Base-by-base conservation (phyloP, 768 basidiomycete genomes). In the Omphalotus guepiniiformis region DNA sequence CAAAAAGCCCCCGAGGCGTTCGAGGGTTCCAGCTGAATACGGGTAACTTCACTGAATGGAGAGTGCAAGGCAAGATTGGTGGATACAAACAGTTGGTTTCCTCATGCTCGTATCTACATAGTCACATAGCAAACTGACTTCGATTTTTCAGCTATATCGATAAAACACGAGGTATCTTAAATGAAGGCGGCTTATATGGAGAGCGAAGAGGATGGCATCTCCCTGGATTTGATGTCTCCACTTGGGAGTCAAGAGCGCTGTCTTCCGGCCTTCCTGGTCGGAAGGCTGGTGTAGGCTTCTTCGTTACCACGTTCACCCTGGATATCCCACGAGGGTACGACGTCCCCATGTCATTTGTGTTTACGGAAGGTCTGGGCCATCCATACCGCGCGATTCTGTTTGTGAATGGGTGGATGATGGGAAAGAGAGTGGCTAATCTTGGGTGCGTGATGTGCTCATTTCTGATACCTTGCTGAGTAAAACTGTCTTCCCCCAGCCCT, bases 371-470 rank as follows among this genome's bases (percentile, higher is more conserved):
- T 6, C 46, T 51, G 9, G 58, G 58, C 9, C 70, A 75, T 47
- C 66, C 76, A 43, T 79, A 77, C 51, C 72, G 78, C 16, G 76
- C 75, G 15, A 61, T 72, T 18, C 52, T 82, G 23, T 80, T 75
- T 47, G 74, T 82, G 39, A 79, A 82, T 39, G 82, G 81, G 6
- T 83, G 82, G 82, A 74, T 76, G 66, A 79, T 79, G 67, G 82
- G 82, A 16, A 80, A 81, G 62, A 61, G 71, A 26, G 65, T 74
- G 5, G 69, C 63, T 18, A 72, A 76, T 53, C 63, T 77, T 0
- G 75, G 76, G 75, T 66, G 49, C 25, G 68, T 39, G 47, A 26
- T 22, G 37, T 13, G 26, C 39, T 18, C 5, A 13, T 12, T 37
- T 28, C 32, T 18, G 21, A 15, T 5, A 11, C 1, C 16, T 25